Base-by-base conservation (phyloP, 768 basidiomycete species). In the Lactarius hatsudake region DNA sequence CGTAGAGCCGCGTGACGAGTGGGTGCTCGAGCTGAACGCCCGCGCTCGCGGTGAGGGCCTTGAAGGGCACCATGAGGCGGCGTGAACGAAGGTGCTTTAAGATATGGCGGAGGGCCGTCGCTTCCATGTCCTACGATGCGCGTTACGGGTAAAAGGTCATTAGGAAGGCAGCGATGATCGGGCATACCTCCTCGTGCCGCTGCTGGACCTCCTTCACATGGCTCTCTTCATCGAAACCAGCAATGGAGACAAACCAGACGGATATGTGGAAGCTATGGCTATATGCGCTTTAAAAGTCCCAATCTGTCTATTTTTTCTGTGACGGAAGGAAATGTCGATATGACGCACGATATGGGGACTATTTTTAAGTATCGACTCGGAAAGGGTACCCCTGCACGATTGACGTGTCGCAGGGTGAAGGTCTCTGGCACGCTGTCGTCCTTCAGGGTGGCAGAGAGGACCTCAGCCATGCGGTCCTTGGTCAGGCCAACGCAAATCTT, bases 61-160 rank as follows among this genome's bases (percentile, higher is more conserved):
- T 80, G 74, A 85, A 90, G 1, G 90, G 86, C 0, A 86, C 81
- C 40, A 92, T 78, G 53, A 91, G 81, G 9, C 89, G 86, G 51
- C 89, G 85, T 74, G 90, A 87, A 38, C 92, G 86, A 57, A 94
- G 84, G 73, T 92, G 87, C 71, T 91, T 91, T 32, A 91, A 79
- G 32, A 91, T 80, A 71, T 89, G 86, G 23, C 87, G 84, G 56
- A 93, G 79, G 20, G 86, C 82, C 10, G 81, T 77, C 5, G 81
- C 81, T 80, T 93, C 91, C 67, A 84, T 85, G 72, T 87, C 84
- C 91, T 93, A 69, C 23, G 51, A 23, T 32, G 32, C 34, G 54
- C 18, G 38, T 40, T 56, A 63, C 56, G 26, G 65, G 48, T 48
- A 17, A 45, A 32, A 43, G 51, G 17, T 36, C 13, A 40, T 15